Evolutionary conservation across 1,139 yeast species (phyloP).

Genomic region (Geotrichum aggregatum): DNA sequence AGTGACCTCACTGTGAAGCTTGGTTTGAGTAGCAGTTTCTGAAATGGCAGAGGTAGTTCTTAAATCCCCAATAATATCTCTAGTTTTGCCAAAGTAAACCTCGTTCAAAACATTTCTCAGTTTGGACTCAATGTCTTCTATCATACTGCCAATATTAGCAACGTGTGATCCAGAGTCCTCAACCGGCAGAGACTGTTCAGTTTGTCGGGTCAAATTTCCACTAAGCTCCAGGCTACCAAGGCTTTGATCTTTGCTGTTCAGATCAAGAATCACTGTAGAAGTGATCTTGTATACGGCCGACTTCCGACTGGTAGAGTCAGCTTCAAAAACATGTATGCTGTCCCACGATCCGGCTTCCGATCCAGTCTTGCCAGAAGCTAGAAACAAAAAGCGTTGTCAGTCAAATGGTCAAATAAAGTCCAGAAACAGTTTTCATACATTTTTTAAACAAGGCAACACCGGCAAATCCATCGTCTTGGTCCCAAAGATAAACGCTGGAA

Average conservation of each 20-base stretch:
- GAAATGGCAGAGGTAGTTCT: conserved; percentile 42
- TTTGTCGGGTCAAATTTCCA: conserved; percentile 77
- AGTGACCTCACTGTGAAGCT: conserved; percentile 34
- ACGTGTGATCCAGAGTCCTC: conserved; percentile 60
- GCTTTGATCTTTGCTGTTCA: conserved; percentile 40
- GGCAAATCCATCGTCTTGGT: conserved; percentile 65
- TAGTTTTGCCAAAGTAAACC: conserved; percentile 91
- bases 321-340: conserved; percentile 88
- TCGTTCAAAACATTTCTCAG: conserved; percentile 84
- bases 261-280: conserved; percentile 78
- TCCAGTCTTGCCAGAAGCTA: conserved; percentile 12
- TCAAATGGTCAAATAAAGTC: neutral
- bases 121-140: conserved; percentile 86
- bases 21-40: conserved; percentile 34
- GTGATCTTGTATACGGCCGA: conserved; percentile 70
- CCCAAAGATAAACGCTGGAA: conserved; percentile 93
- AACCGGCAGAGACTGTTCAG: conserved; percentile 49
- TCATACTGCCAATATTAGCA: conserved; percentile 75
- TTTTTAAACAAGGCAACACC: conserved; percentile 89
- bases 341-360: conserved; percentile 70
- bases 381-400: neutral
- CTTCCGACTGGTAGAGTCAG: conserved; percentile 46
- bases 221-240: conserved; percentile 53
- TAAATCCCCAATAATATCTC: conserved; percentile 74
- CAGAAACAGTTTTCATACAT: conserved; percentile 30